Percentiles rank a stretch among this genome's conserved stretches.
Conservation (phyloP, 352 stramenopile genomes). For the Pythium apleroticum region DNA sequence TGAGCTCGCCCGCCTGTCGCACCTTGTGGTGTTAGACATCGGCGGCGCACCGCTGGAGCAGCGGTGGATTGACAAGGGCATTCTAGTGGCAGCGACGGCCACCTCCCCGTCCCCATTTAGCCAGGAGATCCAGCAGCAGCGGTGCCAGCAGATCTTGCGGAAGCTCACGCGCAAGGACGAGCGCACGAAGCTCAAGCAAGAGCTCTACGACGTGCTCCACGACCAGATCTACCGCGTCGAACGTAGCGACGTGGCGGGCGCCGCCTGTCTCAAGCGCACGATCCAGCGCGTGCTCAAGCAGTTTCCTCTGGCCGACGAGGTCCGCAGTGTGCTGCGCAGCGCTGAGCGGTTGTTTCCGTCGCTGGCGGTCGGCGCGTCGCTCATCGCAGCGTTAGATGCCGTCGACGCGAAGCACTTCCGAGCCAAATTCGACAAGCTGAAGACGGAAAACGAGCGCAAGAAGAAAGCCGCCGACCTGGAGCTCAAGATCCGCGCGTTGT, state of each 20-base stretch:
- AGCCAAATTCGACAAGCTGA: slow-evolving; percentile 41
- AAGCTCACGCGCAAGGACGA: slow-evolving; percentile 70
- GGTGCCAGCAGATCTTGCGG: slow-evolving; percentile 50
- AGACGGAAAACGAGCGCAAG: slow-evolving; percentile 60
- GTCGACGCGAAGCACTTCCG: slow-evolving; percentile 35
- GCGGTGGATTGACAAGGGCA: slow-evolving; percentile 55
- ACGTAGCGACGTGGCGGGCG: slow-evolving; percentile 29
- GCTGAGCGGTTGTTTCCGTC: slow-evolving; percentile 76
- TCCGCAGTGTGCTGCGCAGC: slow-evolving; percentile 84
- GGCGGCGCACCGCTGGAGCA: slow-evolving; percentile 59
- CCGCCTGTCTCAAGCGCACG: slow-evolving; percentile 32
- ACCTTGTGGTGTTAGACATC: slow-evolving; percentile 75
- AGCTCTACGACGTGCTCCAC: slow-evolving; percentile 56
- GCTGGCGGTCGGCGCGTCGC: slow-evolving; percentile 33
- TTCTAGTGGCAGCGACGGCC: slow-evolving; percentile 29
- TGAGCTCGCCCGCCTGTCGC: slow-evolving; percentile 61
- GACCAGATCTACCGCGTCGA: slow-evolving; percentile 63
- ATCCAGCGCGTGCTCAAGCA: slow-evolving; percentile 58
- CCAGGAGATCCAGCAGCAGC: slow-evolving; percentile 13
- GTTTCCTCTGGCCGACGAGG: slow-evolving; percentile 58
- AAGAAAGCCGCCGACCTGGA: slow-evolving; percentile 85
- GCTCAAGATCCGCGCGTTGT: slow-evolving; percentile 87
- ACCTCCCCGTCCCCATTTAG: slow-evolving; percentile 5
- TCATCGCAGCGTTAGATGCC: slow-evolving; percentile 28
- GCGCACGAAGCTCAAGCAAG: slow-evolving; percentile 51